Evolutionary conservation across 148 eudicot species (phyloP).

Genomic region (Pharnaceum exiguum): DNA sequence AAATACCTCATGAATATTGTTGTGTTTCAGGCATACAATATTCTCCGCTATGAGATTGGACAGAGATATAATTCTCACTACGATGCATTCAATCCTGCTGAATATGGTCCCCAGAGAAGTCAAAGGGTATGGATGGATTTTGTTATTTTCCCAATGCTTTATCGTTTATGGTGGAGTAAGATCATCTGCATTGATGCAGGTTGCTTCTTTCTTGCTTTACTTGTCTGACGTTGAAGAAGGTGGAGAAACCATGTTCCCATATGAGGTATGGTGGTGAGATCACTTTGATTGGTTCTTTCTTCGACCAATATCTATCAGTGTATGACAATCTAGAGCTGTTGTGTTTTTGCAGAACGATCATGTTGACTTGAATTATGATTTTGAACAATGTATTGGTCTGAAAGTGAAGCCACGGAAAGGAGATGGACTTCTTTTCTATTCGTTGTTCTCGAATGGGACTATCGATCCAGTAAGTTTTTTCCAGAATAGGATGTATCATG

Average conservation of each 20-base stretch:
- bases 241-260: conserved; percentile 95
- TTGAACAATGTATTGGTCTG: conserved; percentile 60
- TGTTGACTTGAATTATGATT: conserved; percentile 58
- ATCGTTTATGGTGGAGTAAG: not conserved
- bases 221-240: conserved; percentile 91
- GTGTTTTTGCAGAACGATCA: conserved; percentile 49
- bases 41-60: conserved; percentile 77
- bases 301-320: not conserved
- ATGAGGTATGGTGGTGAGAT: conserved; percentile 46
- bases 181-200: conserved; percentile 32
- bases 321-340: not conserved
- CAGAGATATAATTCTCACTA: conserved; percentile 84
- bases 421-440: conserved; percentile 80
- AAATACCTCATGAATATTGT: conserved; percentile 28
- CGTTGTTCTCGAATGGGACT: conserved; percentile 72
- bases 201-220: conserved; percentile 84
- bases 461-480: conserved; percentile 72
- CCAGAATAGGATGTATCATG: not conserved
- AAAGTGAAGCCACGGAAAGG: conserved; percentile 81
- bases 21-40: conserved; percentile 79
- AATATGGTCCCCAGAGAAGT: conserved; percentile 92
- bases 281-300: not conserved
- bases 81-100: conserved; percentile 88
- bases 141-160: not conserved
- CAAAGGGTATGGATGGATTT: conserved; percentile 58